phyloP scores from a whole-genome alignment of 108 stramenopile species.

The Epithemia pelagica region DNA sequence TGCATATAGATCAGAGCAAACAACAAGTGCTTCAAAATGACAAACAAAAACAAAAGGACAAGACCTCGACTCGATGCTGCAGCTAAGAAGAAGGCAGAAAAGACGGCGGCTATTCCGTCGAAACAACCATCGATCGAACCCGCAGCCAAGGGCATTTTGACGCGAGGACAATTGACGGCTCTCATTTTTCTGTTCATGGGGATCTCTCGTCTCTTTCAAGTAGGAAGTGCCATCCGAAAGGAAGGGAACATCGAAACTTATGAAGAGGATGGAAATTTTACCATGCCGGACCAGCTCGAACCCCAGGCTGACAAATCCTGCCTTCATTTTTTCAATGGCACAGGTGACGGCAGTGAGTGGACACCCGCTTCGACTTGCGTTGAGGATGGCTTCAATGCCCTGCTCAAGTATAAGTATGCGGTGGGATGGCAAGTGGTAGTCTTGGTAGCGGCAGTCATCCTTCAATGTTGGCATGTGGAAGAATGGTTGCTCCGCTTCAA shows the following conservation, averaged over 20 bases:
- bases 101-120: not conserved
- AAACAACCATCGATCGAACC: not conserved
- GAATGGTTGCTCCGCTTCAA: not conserved
- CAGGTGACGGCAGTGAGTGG: not conserved
- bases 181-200: not conserved
- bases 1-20: no score
- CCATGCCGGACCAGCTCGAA: not conserved
- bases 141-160: not conserved
- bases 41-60: not conserved
- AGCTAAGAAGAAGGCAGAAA: not conserved
- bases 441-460: not conserved
- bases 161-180: not conserved
- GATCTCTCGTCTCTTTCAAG: not conserved
- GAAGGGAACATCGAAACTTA: not conserved
- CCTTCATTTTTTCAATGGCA: not conserved
- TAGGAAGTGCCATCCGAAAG: not conserved
- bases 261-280: not conserved
- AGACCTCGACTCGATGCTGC: not conserved
- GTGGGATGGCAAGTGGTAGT: not conserved
- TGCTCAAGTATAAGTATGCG: not conserved
- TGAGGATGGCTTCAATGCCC: not conserved
- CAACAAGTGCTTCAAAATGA: no score
- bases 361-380: not conserved
- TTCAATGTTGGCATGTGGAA: not conserved
- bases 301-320: not conserved